Base-by-base conservation (phyloP, 2,329 filamentous ascomycete species). In the Gnomoniopsis sp. region DNA sequence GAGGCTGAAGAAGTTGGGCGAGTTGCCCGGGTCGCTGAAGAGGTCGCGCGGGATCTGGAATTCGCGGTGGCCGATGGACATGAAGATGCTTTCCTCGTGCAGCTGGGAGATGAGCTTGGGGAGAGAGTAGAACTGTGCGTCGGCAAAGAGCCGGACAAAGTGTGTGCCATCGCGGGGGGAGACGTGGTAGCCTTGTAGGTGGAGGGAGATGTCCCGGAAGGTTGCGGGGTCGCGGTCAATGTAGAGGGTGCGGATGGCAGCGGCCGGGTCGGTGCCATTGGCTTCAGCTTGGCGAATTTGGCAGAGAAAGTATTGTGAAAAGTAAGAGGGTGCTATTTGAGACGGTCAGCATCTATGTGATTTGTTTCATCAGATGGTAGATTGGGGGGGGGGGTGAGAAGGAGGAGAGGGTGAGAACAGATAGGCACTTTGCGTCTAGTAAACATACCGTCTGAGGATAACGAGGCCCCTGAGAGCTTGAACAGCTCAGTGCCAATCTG, bases 1-100 rank as follows among this genome's bases (percentile, higher is more conserved):
- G 3, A 97, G 83, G 0, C 91, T 89, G 78, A 98, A 98, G 80
- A 92, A 98, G 72, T 98, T 98, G 14, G 93, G 93, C n/a, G 86
- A 88, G 74, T 98, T 93, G 26, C 93, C 93, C 1, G 92, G 91
- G 38, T 85, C 83, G 33, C 84, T 88, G 73, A 98, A 96, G 62
- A 96, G 80, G 66, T 96, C 90, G 63, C 92, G 89, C 2, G 93
- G 90, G 64, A 98, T 93, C 70, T 92, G 89, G 74, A 98, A 98
- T 67, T 95, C 87, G 59, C 84, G 85, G 65, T 90, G 86, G 60
- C 93, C 93, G 67, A 98, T 93, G 62, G 90, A 88, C 67, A 96
- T 92, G 77, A 93, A 96, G 69, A 97, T 96, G 67, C 90, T 90
- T 62, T 91, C 91, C 66, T 93, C 90, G 73, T 93, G 96, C 22